Evolutionary conservation across 805 yeast genomes (phyloP).

Genomic region (Wickerhamiella shivajii): DNA sequence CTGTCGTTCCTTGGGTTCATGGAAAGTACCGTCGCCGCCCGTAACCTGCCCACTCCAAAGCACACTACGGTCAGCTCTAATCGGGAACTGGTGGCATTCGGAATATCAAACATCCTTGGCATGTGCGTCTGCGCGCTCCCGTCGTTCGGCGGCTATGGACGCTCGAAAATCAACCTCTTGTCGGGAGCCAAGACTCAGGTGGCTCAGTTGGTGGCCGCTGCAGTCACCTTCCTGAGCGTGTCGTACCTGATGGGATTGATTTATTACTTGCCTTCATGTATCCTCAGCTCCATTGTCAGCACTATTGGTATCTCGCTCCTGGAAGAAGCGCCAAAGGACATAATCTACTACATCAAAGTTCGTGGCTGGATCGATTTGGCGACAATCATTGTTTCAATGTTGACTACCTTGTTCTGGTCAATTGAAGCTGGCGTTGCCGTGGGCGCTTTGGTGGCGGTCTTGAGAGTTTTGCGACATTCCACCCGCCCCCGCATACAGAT

Average conservation of each 20-base stretch:
- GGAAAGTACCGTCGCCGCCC: slow-evolving; percentile 86
- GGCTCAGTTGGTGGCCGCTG: slow-evolving; percentile 75
- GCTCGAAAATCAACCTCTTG: slow-evolving; percentile 76
- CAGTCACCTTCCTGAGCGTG: slow-evolving; percentile 52
- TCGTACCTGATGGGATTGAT: slow-evolving; percentile 45
- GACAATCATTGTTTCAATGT: slow-evolving; percentile 50
- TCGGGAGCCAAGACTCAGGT: slow-evolving; percentile 78
- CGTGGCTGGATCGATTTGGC: slow-evolving; percentile 64
- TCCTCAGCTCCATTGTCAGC: slow-evolving; percentile 65
- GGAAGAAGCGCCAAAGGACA: slow-evolving; percentile 73
- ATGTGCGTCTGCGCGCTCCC: slow-evolving; percentile 55
- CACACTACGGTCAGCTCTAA: slow-evolving; percentile 57
- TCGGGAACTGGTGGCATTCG: slow-evolving; percentile 82
- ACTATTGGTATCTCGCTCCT: slow-evolving; percentile 62
- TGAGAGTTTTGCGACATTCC: slow-evolving; percentile 67
- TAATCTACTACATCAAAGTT: slow-evolving; percentile 56
- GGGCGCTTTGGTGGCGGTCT: slow-evolving; percentile 70
- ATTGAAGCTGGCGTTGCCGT: slow-evolving; percentile 80
- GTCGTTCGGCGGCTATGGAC: slow-evolving; percentile 90
- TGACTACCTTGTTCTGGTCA: slow-evolving; percentile 54
- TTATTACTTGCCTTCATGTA: slow-evolving; percentile 63
- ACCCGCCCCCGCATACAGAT: slow-evolving; percentile 76
- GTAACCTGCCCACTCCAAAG: slow-evolving; percentile 63
- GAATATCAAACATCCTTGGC: slow-evolving; percentile 52
- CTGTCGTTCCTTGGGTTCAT: slow-evolving; percentile 81